Percentiles rank a stretch among this genome's conserved stretches.
Evolutionary conservation across 2,329 filamentous ascomycete species (phyloP).

Genomic region (Aspergillus neotritici): DNA sequence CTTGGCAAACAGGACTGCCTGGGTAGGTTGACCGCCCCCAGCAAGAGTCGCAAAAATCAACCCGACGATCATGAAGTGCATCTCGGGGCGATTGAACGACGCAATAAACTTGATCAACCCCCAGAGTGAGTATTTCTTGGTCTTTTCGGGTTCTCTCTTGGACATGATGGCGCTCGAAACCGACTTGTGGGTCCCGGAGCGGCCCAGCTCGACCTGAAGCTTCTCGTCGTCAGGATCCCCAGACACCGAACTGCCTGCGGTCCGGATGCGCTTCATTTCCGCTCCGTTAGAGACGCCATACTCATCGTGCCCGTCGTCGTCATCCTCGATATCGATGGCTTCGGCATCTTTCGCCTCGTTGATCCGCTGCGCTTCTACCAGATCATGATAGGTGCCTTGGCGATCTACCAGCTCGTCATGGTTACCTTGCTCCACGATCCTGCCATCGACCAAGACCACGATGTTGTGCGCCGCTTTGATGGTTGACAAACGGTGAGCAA

Average conservation of each 20-base stretch:
- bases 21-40: constrained; percentile 71
- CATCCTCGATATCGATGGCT: constrained; percentile 20
- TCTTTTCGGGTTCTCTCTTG: constrained; percentile 46
- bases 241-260: constrained; percentile 25
- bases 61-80: constrained; percentile 65
- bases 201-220: constrained; percentile 28
- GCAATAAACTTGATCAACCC: constrained; percentile 72
- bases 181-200: constrained; percentile 49
- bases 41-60: constrained; percentile 69
- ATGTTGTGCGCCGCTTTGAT: constrained; percentile 95
- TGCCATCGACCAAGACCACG: constrained; percentile 79
- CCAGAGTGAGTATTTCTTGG: constrained; percentile 62
- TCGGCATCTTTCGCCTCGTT: constrained; percentile 47
- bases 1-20: constrained; percentile 83
- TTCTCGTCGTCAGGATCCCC: constrained; percentile 30
- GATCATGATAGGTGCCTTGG: constrained; percentile 69
- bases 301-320: constrained; percentile 23
- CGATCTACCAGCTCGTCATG: constrained; percentile 71
- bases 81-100: constrained; percentile 71
- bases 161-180: constrained; percentile 66
- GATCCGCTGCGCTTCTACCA: constrained; percentile 86
- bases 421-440: constrained; percentile 87
- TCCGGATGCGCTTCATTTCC: constrained; percentile 28
- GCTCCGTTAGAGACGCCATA: constrained; percentile 17
- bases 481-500: constrained; percentile 90